Conservation (phyloP, 208 protist species). For the Trypanosoma platydactyli region DNA sequence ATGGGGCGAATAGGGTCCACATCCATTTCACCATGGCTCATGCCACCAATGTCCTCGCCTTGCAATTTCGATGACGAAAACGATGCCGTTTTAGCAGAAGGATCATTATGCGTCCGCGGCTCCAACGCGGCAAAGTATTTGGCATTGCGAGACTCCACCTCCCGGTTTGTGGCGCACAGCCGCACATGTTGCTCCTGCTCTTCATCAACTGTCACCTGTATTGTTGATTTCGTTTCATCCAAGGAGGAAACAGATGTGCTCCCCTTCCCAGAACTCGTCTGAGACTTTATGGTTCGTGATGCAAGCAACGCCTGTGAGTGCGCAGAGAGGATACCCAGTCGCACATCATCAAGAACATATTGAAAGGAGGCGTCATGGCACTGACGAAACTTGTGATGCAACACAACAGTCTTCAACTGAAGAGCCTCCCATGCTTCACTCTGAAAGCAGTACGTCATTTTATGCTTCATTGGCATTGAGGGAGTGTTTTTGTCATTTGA, state of each 20-base stretch:
- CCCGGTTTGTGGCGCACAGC: conserved; percentile 69
- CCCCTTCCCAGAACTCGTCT: neutral
- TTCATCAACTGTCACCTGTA: neutral
- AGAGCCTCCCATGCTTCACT: conserved; percentile 43
- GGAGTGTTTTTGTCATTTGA: neutral
- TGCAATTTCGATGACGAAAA: neutral
- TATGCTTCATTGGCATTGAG: neutral
- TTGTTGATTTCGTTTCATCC: neutral
- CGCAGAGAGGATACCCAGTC: conserved; percentile 39
- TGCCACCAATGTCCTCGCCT: neutral
- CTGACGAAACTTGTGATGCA: conserved; percentile 48
- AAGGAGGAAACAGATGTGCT: neutral
- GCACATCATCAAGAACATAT: conserved; percentile 58
- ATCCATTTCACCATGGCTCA: neutral
- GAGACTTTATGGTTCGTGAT: conserved; percentile 15
- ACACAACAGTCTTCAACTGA: conserved; percentile 34
- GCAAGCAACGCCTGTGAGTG: conserved; percentile 25
- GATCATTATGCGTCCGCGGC: conserved; percentile 21
- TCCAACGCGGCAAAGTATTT: conserved; percentile 51
- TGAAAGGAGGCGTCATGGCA: conserved; percentile 42
- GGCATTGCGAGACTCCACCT: conserved; percentile 63
- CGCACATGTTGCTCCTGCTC: conserved; percentile 36
- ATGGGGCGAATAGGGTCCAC: conserved; percentile 24
- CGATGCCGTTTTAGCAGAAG: neutral
- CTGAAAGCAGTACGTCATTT: conserved; percentile 52